Conservation (phyloP, 164 flowering plant species). For the Aristolochia californica region DNA sequence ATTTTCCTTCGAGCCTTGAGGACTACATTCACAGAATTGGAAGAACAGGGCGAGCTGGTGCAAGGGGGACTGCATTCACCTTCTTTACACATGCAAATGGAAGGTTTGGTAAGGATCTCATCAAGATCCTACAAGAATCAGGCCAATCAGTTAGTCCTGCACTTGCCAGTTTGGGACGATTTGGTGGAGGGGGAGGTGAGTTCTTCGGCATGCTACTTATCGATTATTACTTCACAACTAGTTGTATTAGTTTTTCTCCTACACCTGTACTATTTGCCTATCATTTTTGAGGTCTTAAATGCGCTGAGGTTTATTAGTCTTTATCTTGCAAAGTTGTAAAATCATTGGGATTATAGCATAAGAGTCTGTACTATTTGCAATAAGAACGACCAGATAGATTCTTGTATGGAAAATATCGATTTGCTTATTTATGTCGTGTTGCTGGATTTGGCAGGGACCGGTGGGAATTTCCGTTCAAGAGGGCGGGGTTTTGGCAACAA, state of each 20-base stretch:
- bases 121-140: conserved; percentile 79
- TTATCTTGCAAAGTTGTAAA: too few species aligned
- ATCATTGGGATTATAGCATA: too few species aligned
- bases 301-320: too few species aligned
- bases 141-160: conserved; percentile 67
- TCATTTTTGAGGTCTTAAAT: too few species aligned
- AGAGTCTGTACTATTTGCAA: too few species aligned
- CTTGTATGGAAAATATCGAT: too few species aligned
- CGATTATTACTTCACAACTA: too few species aligned
- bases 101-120: conserved; percentile 65
- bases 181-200: conserved; percentile 34
- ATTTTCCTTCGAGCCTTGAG: conserved; percentile 87
- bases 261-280: too few species aligned
- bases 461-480: conserved; percentile 57
- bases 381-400: too few species aligned
- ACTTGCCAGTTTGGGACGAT: conserved; percentile 48
- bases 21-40: conserved; percentile 99
- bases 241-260: too few species aligned
- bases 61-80: conserved; percentile 73
- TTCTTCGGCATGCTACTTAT: conserved; percentile 5
- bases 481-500: conserved; percentile 57
- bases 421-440: too few species aligned
- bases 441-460: conserved; percentile 27
- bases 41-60: conserved; percentile 98
- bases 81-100: conserved; percentile 82